phyloP scores from a whole-genome alignment of 495 filamentous ascomycete genomes.

The Tuber brumale region DNA sequence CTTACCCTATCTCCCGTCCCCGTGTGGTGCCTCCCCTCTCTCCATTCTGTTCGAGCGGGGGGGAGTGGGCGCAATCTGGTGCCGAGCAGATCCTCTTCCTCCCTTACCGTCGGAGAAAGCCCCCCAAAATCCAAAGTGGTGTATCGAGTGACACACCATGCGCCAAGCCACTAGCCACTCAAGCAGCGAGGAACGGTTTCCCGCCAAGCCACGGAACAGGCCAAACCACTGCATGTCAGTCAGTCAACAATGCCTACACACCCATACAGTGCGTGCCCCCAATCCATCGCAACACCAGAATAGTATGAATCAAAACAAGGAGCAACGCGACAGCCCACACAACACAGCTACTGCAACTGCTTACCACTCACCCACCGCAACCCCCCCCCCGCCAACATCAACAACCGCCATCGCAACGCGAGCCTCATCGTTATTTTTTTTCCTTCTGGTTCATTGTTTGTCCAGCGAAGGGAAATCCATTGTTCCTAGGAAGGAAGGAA shows the following conservation, averaged over 20 bases:
- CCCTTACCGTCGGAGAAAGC: not conserved
- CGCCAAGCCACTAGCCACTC: not conserved
- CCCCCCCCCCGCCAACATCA: not conserved
- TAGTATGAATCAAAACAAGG: not conserved
- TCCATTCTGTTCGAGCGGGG: not conserved
- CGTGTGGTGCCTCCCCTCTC: not conserved
- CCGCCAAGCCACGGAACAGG: not conserved
- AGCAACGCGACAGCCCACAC: slow-evolving; percentile 5
- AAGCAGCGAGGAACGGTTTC: not conserved
- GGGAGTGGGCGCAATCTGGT: not conserved
- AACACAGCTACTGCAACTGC: not conserved
- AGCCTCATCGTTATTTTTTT: slow-evolving; percentile 1
- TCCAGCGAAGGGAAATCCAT: not conserved
- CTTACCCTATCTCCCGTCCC: not conserved
- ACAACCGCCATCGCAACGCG: not conserved
- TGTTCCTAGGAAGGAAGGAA: not conserved
- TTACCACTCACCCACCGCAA: not conserved
- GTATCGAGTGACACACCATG: not conserved
- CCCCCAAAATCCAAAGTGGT: not conserved
- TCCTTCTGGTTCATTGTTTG: slow-evolving; percentile 6
- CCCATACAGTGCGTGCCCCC: not conserved
- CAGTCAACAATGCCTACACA: not conserved
- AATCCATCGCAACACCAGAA: not conserved
- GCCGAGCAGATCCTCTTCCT: not conserved
- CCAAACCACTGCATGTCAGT: not conserved